phyloP scores from a whole-genome alignment of 2,329 filamentous ascomycete species.

The Ampelomyces quisqualis region DNA sequence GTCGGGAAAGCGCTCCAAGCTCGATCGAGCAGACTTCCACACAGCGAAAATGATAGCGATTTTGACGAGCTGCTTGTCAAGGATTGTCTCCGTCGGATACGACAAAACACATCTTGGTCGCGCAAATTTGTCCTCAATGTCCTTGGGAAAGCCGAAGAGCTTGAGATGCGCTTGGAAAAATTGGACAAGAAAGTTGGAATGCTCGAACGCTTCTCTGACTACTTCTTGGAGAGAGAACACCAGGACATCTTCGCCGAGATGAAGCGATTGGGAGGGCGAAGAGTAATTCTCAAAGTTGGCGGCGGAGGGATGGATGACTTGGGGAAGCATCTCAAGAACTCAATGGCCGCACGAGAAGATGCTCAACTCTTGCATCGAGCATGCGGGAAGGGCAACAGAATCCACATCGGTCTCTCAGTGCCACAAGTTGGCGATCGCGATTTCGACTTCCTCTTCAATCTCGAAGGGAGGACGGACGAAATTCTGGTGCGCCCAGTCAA shows the following conservation, averaged over 20 bases:
- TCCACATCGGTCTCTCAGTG: constrained; percentile 30
- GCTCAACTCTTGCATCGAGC: constrained; percentile 27
- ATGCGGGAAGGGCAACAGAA: constrained; percentile 8
- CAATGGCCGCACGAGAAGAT: constrained; percentile 25
- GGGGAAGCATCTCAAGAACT: constrained; percentile 20
- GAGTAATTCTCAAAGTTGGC: constrained; percentile 17
- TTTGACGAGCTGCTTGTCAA: constrained; percentile 17
- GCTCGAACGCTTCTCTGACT: constrained; percentile 27
- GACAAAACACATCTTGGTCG: constrained; percentile 19
- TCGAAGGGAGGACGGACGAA: constrained; percentile 20
- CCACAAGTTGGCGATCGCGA: constrained; percentile 28
- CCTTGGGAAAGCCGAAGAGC: constrained; percentile 15
- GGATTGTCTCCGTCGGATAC: constrained; percentile 22
- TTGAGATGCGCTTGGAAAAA: constrained; percentile 20
- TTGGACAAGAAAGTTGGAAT: constrained; percentile 21
- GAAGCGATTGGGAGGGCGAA: constrained; percentile 25
- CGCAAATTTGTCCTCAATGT: constrained; percentile 24
- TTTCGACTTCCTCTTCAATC: constrained; percentile 28
- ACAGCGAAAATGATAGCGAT: constrained; percentile 2
- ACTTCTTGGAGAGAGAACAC: constrained; percentile 28
- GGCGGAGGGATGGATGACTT: constrained; percentile 12
- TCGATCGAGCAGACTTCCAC: constrained; percentile 3
- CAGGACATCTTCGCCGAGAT: constrained; percentile 24
- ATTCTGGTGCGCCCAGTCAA: constrained; percentile 22
- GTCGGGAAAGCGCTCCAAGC: constrained; percentile 20